Evolutionary conservation across 164 flowering plant species (phyloP), one percentile per base, ranked within the genome.

Genomic region (Warburgia ugandensis): DNA sequence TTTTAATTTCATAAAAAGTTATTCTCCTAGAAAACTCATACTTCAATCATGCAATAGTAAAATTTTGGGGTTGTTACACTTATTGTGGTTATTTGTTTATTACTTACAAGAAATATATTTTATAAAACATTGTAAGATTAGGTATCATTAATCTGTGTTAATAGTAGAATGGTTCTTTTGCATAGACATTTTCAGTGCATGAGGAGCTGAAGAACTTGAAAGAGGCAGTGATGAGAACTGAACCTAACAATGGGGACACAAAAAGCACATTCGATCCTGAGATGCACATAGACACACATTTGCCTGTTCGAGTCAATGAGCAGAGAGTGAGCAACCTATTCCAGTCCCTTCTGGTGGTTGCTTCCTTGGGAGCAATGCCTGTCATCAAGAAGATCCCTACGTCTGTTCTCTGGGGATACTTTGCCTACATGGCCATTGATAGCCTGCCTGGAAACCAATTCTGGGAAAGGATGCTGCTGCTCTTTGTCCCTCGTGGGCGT

Each of bases 391-490:
- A 9, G 58, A 76, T 79, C 36, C 84, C 79, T 5, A 76, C 81
- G 17, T 76, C 81, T 36, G 81, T 76, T 46, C 87, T n/a, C n/a
- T n/a, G n/a, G n/a, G n/a, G n/a, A n/a, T n/a, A n/a, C n/a, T n/a
- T n/a, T n/a, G n/a, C n/a, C 14, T 84, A 73, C 67, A 81, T 84
- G 91, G 78, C 86, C 42, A 74, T 83, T 23, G 91, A 83, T 50
- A 83, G 84, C 35, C 77, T 83, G 13, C 86, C 86, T 12, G 91
- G 91, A 25, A 83, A 77, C 60, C 91, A 83, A 55, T 83, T 83
- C 56, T 80, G 78, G 78, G 86, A 80, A 62, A 72, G 91, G 56
- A 52, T 75, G 10, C 55, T 73, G 44, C 69, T 83, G 41, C 75
- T 83, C 9, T 80, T 83, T 57, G 53, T 80, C 23, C 55, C 81